Base-by-base conservation (phyloP, 2,329 filamentous ascomycete species). In the Diaporthe destruens region DNA sequence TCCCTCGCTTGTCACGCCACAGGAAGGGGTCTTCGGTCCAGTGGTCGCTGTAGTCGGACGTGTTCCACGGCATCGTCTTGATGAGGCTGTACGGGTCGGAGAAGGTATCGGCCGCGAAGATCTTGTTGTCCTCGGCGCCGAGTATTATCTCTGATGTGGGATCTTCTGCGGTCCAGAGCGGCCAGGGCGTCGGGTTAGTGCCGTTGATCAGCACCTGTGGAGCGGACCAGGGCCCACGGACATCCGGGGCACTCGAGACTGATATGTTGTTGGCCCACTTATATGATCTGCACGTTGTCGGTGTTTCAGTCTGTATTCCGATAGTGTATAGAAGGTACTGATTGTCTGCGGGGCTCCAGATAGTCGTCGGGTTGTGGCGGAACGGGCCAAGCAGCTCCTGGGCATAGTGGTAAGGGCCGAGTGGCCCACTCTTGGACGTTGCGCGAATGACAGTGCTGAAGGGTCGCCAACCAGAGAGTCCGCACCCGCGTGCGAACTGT, bases 11-110 rank as follows among this genome's bases (percentile, higher is more conserved):
- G 54, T 79, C 77, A 6, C 74, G 79, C 79, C 79, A 80, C 29
- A 80, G 73, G 63, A 80, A 80, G 2, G 78, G 78, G 55, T 80
- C 78, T 54, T 80, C 78, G 44, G 75, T 76, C 69, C 75, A 76
- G 42, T 77, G 74, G 36, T 75, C 71, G 74, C 75, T 77, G 74
- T 78, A 76, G 51, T 77, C 76, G 9, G 76, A 77, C 23, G 75
- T 78, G 67, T 78, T 77, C 69, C 75, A 76, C 20, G 77, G 75
- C 72, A 76, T 76, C 55, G 51, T 74, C 74, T 72, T 72, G 65
- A 75, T 47, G 3, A 78, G 74, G 25, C 66, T n/a, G 29, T 69
- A 69, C 3, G 25, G 51, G 18, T 34, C 23, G 2, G 36, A 20
- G 25, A 55, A 44, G 8, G 20, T 29, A 14, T 69, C 66, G n/a